phyloP scores from a whole-genome alignment of 1,139 yeast genomes.

The Fermentozyma sake region DNA sequence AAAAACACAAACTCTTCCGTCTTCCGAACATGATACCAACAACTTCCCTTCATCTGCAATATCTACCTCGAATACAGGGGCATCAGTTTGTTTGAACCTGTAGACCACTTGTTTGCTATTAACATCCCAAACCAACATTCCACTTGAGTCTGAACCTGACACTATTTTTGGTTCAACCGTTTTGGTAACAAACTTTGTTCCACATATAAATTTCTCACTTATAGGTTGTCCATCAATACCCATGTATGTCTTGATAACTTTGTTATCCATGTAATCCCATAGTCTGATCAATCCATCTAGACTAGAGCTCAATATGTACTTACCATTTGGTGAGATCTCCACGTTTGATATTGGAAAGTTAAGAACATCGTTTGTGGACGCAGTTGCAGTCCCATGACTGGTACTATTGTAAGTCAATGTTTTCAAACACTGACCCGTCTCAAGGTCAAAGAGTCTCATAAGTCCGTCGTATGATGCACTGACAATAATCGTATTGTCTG shows the following conservation, averaged over 20 bases:
- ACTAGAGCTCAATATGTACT: conserved; percentile 71
- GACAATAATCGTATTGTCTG: conserved; percentile 78
- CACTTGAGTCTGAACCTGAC: conserved; percentile 65
- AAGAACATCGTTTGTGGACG: conserved; percentile 47
- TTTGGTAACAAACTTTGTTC: conserved; percentile 41
- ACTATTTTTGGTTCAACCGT: conserved; percentile 40
- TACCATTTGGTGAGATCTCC: conserved; percentile 76
- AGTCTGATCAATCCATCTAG: conserved; percentile 73
- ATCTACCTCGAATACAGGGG: conserved; percentile 50
- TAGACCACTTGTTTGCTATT: conserved; percentile 56
- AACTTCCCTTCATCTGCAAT: conserved; percentile 28
- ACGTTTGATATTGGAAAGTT: conserved; percentile 71
- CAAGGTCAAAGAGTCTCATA: conserved; percentile 82
- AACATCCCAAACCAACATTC: conserved; percentile 69
- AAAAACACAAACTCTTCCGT: conserved; percentile 23
- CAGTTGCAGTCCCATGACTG: conserved; percentile 55
- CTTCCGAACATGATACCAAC: conserved; percentile 35
- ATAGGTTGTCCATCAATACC: conserved; percentile 31
- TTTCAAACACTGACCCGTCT: conserved; percentile 86
- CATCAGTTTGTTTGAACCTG: conserved; percentile 22
- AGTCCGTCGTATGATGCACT: conserved; percentile 92
- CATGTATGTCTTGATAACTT: conserved; percentile 69
- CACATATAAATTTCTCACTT: conserved; percentile 46
- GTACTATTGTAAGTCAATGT: conserved; percentile 73
- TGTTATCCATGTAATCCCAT: conserved; percentile 80